phyloP scores from a whole-genome alignment of 768 basidiomycete genomes.

The Termitomyces sp. region DNA sequence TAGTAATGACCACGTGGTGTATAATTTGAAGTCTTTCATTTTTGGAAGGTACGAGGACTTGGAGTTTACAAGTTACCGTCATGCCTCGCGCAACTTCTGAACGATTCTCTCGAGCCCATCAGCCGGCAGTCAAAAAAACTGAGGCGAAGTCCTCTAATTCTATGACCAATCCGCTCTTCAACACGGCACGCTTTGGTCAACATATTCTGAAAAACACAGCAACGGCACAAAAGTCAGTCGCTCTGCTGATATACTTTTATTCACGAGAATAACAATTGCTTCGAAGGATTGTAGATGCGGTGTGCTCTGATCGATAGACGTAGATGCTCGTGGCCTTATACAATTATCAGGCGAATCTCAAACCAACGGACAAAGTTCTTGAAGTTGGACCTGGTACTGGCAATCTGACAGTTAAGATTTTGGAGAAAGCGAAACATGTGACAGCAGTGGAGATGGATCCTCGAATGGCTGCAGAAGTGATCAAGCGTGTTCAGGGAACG shows the following conservation, averaged over 20 bases:
- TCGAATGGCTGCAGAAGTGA: slow-evolving; percentile 96
- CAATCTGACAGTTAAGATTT: slow-evolving; percentile 88
- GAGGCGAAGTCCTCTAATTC: slow-evolving; percentile 40
- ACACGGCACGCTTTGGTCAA: slow-evolving; percentile 93
- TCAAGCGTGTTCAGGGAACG: slow-evolving; percentile 97
- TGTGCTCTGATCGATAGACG: slow-evolving; percentile 16
- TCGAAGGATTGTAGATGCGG: slow-evolving; percentile 39
- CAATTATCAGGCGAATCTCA: slow-evolving; percentile 69
- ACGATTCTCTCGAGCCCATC: slow-evolving; percentile 65
- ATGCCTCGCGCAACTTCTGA: slow-evolving; percentile 83
- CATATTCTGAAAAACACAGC: slow-evolving; percentile 95
- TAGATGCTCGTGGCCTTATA: not conserved
- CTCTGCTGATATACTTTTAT: not conserved
- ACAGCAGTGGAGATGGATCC: slow-evolving; percentile 98
- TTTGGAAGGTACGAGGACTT: not conserved
- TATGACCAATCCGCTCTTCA: slow-evolving; percentile 83
- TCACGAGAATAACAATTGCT: slow-evolving; percentile 1
- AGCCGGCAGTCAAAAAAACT: slow-evolving; percentile 50
- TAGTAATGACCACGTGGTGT: not conserved
- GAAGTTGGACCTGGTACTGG: slow-evolving; percentile 98
- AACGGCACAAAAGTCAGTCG: slow-evolving; percentile 78
- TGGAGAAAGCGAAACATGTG: slow-evolving; percentile 89
- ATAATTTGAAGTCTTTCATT: not conserved
- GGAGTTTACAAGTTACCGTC: not conserved
- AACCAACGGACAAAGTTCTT: slow-evolving; percentile 91